Base-by-base conservation (phyloP, 75 land plant species). In the Adiantum capillusveneris region DNA sequence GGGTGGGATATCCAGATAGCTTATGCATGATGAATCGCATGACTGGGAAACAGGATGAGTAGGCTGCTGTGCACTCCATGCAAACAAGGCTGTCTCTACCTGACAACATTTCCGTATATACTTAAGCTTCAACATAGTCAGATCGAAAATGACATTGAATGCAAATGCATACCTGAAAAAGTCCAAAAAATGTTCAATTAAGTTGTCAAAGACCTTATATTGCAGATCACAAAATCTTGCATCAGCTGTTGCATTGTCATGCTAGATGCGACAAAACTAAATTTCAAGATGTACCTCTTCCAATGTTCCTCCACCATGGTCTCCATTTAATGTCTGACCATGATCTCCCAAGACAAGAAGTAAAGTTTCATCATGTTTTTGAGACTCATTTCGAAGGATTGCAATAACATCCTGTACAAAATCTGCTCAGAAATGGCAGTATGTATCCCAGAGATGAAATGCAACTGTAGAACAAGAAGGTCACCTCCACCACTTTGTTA, bases 281-380 rank as follows among this genome's bases (percentile, higher is more conserved):
- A 12, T 65, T 12, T 25, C 16, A 37, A 27, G 63, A 45, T 20
- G 17, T 2, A 95, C 99, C 91, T 95, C 99, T 75, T 95, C 96
- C 54, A 91, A 12, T 54, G 81, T 95, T 52, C 96, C 96, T 57
- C 99, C 99, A 62, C 96, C 96, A 74, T 90, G 96, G 70, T 95
- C 99, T 63, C 96, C 96, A 86, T 90, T 79, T 62, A 84, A 25
- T 19, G 99, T 95, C 77, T 95, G 99, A 2, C 96, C 99, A 76
- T 95, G 99, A 65, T 90, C 99, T 9, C 99, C 99, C 91, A 95
- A 77, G 37, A 95, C 99, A 53, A 95, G 43, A 14, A 95, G 78
- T 28, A 90, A 43, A 7, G 99, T 84, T 41, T 90, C 80, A 60
- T 95, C 96, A 68, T 90, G 96, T 26, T 78, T 62, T 26, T 66